Conservation (phyloP, 1,284 basidiomycete genomes). For the Fomitiporia mediterranea region DNA sequence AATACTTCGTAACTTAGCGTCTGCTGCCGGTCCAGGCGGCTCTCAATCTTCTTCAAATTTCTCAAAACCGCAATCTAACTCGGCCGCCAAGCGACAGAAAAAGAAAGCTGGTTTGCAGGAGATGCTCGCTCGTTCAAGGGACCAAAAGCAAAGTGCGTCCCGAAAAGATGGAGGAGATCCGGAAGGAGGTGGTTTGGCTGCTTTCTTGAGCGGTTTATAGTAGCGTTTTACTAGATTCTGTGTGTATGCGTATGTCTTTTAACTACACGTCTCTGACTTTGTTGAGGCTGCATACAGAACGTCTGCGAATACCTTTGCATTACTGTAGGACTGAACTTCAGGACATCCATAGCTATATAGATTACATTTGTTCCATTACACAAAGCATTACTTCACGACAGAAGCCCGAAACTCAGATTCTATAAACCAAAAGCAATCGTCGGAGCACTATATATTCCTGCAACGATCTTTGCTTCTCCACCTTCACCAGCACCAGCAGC, state of each 20-base stretch:
- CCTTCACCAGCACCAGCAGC: constrained; percentile 67
- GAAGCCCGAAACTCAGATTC: not conserved
- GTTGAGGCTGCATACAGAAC: not conserved
- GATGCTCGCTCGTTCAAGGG: constrained; percentile 56
- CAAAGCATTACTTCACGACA: not conserved
- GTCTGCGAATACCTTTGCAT: too few species aligned
- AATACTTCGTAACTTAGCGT: not conserved
- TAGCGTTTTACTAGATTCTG: not conserved
- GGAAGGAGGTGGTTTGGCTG: constrained; percentile 41
- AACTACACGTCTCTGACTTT: too few species aligned
- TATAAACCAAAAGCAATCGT: constrained; percentile 60
- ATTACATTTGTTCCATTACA: too few species aligned
- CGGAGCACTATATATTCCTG: constrained; percentile 50
- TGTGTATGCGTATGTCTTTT: not conserved
- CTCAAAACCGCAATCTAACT: not conserved
- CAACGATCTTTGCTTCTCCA: constrained; percentile 45
- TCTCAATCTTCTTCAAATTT: not conserved
- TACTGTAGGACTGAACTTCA: too few species aligned
- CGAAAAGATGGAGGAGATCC: constrained; percentile 27
- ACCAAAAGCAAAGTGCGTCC: constrained; percentile 43
- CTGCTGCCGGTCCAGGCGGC: not conserved
- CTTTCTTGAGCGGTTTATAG: constrained; percentile 51
- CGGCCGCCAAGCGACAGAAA: constrained; percentile 30
- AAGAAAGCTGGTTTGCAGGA: constrained; percentile 51
- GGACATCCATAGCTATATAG: too few species aligned